Percentiles rank a stretch among this genome's conserved stretches.
Conservation (phyloP, 1,139 yeast genomes). For the Saccharomycopsis phalli region DNA sequence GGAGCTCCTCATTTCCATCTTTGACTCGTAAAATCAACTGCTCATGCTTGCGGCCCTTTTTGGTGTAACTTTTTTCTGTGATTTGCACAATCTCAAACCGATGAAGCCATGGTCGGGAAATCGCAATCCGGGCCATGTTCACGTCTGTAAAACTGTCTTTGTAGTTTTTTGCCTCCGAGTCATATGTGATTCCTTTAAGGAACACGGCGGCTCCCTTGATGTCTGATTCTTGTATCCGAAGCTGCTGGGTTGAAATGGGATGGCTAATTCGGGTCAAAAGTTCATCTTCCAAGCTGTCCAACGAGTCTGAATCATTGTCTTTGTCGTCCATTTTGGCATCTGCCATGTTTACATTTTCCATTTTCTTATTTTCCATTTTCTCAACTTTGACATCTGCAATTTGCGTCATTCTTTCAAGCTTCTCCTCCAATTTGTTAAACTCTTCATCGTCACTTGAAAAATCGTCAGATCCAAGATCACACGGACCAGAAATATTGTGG, state of each 20-base stretch:
- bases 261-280: slow-evolving; percentile 1
- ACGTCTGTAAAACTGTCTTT: slow-evolving; percentile 18
- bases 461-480: too few species aligned
- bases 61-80: slow-evolving; percentile 6
- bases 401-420: slow-evolving; percentile 1
- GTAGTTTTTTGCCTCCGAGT: slow-evolving; percentile 19
- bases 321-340: neutral
- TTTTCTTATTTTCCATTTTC: neutral
- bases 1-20: slow-evolving; percentile 28
- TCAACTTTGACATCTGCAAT: neutral
- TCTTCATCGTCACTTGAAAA: slow-evolving; percentile 11
- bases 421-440: slow-evolving; percentile 8
- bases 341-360: neutral
- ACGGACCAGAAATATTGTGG: too few species aligned
- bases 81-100: slow-evolving; percentile 42
- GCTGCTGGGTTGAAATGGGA: slow-evolving; percentile 8
- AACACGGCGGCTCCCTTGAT: slow-evolving; percentile 27
- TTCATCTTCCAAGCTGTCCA: slow-evolving; percentile 6
- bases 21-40: slow-evolving; percentile 46
- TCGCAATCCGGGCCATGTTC: slow-evolving; percentile 37
- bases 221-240: slow-evolving; percentile 24
- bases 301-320: neutral
- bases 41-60: slow-evolving; percentile 25
- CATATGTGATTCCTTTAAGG: slow-evolving; percentile 29
- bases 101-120: slow-evolving; percentile 37